These are phyloP conservation scores for Sarocladium kiliense DNA, from an alignment of 2,329 filamentous ascomycete species.

Conservation along the genomic window DNA sequence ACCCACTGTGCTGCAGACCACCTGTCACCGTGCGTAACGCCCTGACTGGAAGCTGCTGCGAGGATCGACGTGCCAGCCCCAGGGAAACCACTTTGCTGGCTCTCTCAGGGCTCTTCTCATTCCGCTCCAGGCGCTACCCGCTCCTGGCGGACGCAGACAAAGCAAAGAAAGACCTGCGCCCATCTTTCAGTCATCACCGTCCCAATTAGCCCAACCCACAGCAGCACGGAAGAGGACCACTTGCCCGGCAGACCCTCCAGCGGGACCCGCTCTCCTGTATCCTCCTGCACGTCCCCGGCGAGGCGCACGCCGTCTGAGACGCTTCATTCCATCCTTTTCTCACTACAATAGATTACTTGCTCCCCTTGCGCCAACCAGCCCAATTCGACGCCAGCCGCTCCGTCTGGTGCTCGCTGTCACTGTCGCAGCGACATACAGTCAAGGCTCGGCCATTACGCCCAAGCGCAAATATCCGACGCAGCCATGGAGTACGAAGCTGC, in stretches of 20 bases:
- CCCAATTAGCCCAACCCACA: not conserved
- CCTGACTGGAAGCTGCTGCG: not conserved
- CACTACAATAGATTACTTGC: not conserved
- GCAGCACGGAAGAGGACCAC: not conserved
- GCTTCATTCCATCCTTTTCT: slow-evolving; percentile 5
- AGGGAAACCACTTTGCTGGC: not conserved
- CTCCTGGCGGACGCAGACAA: not conserved
- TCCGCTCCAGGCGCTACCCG: no score
- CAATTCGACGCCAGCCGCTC: not conserved
- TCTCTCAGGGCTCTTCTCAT: not conserved
- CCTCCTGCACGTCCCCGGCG: not conserved
- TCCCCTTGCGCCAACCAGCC: not conserved
- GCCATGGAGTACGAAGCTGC: slow-evolving; percentile 6
- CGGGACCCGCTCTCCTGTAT: slow-evolving; percentile 6
- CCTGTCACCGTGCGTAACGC: not conserved
- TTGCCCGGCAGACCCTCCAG: not conserved
- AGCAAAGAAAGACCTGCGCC: not conserved
- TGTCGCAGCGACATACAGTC: not conserved
- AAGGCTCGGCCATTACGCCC: not conserved
- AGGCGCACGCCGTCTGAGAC: slow-evolving; percentile 6
- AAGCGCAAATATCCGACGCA: not conserved
- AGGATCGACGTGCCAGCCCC: not conserved
- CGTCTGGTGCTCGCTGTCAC: not conserved
- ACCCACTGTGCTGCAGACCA: not conserved
- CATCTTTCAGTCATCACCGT: not conserved